Base-by-base conservation (phyloP, 345 rosid genomes). In the Citrus inodora region DNA sequence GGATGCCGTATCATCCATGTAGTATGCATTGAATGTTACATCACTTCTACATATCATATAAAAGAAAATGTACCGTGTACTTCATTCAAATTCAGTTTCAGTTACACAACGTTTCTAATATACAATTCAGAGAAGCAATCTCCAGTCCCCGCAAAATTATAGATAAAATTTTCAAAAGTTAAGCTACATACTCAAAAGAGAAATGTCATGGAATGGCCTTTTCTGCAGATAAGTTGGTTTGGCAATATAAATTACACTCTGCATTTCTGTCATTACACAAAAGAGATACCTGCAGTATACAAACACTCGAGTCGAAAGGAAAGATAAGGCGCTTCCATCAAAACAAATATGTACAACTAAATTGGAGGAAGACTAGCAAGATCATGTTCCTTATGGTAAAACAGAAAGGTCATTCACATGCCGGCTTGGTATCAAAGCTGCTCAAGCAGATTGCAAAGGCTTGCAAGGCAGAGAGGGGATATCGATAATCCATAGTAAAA, bases 391-490 rank as follows among this genome's bases (percentile, higher is more conserved):
- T 58, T 62, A 74, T 61, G 80, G 59, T 25, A 62, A 24, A 65
- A 79, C 81, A 71, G 55, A 62, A 75, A 22, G 71, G 27, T 83
- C 84, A 95, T 87, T 95, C 97, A 73, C 97, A 95, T 46, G 95
- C 98, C 30, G 92, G 97, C 86, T 95, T 95, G 58, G 97, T 92
- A 82, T 92, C 98, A 79, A 95, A 95, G 91, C 98, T 93, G 84
- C 98, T 93, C 90, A 95, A 77, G 89, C 98, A 89, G 82, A 95
- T 89, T 55, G 98, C 92, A 78, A 95, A 95, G n/a, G 98, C 97
- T 86, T 95, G 98, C 73, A 95, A 93, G 60, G 98, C 95, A 72
- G 98, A 95, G 64, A 95, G 88, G 16, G 98, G 98, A 24, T 95
- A 93, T 63, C 92, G 88, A 80, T 91, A 95, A 83, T 95, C 98